Conservation (phyloP, 1,284 basidiomycete species). For the Boletus sp. region DNA sequence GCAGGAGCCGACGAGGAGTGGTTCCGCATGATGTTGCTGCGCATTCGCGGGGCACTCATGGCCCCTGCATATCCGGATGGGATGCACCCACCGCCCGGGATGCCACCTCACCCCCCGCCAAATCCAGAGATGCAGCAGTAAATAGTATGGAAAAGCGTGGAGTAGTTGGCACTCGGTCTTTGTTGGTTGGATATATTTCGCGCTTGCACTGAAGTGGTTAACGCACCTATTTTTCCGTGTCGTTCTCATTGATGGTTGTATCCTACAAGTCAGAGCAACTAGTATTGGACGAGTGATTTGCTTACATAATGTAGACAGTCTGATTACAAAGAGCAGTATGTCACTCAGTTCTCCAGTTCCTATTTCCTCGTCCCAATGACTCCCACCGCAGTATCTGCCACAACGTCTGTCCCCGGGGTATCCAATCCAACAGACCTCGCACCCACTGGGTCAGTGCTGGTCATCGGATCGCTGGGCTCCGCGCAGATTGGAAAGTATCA, state of each 20-base stretch:
- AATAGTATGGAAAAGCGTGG: not conserved
- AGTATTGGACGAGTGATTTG: not conserved
- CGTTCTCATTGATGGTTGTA: not conserved
- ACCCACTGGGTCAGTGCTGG: slow-evolving; percentile 50
- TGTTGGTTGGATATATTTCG: slow-evolving; percentile 11
- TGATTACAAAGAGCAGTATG: slow-evolving; percentile 17
- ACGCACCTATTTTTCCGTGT: slow-evolving; percentile 6
- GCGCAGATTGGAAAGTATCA: slow-evolving; percentile 76
- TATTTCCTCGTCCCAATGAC: slow-evolving; percentile 46
- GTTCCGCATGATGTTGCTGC: slow-evolving; percentile 77
- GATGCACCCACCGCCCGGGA: slow-evolving; percentile 53
- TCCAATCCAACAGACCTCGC: slow-evolving; percentile 4
- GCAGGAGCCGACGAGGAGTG: slow-evolving; percentile 72
- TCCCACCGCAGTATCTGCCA: slow-evolving; percentile 50
- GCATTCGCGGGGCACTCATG: slow-evolving; percentile 66
- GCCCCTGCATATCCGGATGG: slow-evolving; percentile 56
- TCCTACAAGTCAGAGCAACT: too few relatives aligned
- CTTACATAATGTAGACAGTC: slow-evolving; percentile 27
- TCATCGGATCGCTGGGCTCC: slow-evolving; percentile 68
- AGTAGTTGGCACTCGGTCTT: slow-evolving; percentile 1
- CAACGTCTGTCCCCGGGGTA: slow-evolving; percentile 16
- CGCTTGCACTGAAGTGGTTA: slow-evolving; percentile 3
- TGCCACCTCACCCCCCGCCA: slow-evolving; percentile 34
- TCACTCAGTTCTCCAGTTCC: too few relatives aligned
- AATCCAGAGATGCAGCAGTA: slow-evolving; percentile 33